These are phyloP conservation scores for Fusarium aywerte DNA, from an alignment of 2,329 filamentous ascomycete genomes.

Conservation along the genomic window DNA sequence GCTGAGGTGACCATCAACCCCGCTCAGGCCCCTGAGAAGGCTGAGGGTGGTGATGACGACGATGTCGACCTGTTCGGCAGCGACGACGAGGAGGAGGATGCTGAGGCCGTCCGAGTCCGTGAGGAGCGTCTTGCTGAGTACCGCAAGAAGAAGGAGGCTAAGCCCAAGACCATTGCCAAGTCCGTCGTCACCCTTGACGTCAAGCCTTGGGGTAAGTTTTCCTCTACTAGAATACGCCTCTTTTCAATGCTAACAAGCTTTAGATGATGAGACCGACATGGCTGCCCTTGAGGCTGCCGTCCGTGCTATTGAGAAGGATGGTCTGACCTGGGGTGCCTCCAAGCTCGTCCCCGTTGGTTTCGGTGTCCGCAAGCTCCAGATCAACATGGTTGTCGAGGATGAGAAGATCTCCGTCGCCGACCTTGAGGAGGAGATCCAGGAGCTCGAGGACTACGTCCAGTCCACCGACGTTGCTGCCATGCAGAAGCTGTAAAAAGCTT, in stretches of 20 bases:
- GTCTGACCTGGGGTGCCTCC: conserved; percentile 94
- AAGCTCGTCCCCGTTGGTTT: conserved; percentile 91
- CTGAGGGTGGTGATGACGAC: conserved; percentile 61
- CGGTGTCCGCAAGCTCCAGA: conserved; percentile 99
- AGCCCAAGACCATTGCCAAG: conserved; percentile 93
- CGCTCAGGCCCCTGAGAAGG: conserved; percentile 71
- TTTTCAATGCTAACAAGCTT: conserved; percentile 39
- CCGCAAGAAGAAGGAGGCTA: conserved; percentile 95
- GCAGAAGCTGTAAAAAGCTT: conserved; percentile 82
- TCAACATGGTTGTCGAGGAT: conserved; percentile 97
- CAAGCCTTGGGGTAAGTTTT: conserved; percentile 94
- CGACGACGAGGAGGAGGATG: conserved; percentile 94
- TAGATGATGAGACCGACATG: conserved; percentile 95
- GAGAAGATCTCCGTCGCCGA: conserved; percentile 92
- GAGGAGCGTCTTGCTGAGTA: conserved; percentile 94
- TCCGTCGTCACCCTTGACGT: conserved; percentile 95
- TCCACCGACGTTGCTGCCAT: conserved; percentile 90
- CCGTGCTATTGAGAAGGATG: conserved; percentile 86
- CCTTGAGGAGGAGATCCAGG: conserved; percentile 83
- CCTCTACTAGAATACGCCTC: too few relatives aligned
- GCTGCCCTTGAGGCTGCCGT: conserved; percentile 81
- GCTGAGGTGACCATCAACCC: conserved; percentile 83
- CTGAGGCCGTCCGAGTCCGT: conserved; percentile 83
- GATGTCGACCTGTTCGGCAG: conserved; percentile 94
- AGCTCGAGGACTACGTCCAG: conserved; percentile 95